Evolutionary conservation across 1,284 basidiomycete genomes (phyloP), one percentile per base, ranked within the genome.

Genomic region (Puccinia triticina): DNA sequence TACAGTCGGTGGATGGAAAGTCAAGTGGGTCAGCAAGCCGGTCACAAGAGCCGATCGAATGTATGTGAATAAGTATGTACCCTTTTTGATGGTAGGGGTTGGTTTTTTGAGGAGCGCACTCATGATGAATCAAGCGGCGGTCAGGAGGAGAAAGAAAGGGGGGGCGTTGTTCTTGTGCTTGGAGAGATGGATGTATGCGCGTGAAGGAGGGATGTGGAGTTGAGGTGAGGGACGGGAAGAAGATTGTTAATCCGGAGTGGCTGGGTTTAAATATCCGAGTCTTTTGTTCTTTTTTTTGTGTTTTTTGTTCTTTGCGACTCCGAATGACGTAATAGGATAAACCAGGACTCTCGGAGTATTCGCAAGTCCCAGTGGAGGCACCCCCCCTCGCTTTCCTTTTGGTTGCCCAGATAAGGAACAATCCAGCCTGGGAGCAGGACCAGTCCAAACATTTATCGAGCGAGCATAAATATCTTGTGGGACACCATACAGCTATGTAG

Each of bases 21-120:
- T 26, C 16, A 37, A 43, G 32, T 21, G 2, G 74, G 57, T 76
- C n/a, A 37, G 48, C 43, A 55, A 37, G 26, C 4, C 34, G 32
- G 67, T 29, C 67, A 55, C 12, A 26, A 53, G 50, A 34, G 50
- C 14, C 34, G 18, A 16, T 14, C 1, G 29, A 32, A 26, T n/a
- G 16, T 37, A 34, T 57, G 26, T 34, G 50, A n/a, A 43, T 12
- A 32, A n/a, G n/a, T n/a, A 53, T n/a, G 18, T 48, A 78, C 77
- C 77, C 29, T 69, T 78, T 55, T 78, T 78, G 48, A 78, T 69
- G 23, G 77, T 78, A 29, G 64, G 57, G 40, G 34, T 40, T 48
- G 75, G 75, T 66, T 77, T 77, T n/a, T 76, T 32, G 34, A 76
- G 75, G 46, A 64, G 64, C 16, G 37, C 57, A 77, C 40, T 77